A percentile compares a stretch with the other conserved stretches of the same genome.
Evolutionary conservation across 306 rosid species (phyloP).

Genomic region (Pueraria montana): DNA sequence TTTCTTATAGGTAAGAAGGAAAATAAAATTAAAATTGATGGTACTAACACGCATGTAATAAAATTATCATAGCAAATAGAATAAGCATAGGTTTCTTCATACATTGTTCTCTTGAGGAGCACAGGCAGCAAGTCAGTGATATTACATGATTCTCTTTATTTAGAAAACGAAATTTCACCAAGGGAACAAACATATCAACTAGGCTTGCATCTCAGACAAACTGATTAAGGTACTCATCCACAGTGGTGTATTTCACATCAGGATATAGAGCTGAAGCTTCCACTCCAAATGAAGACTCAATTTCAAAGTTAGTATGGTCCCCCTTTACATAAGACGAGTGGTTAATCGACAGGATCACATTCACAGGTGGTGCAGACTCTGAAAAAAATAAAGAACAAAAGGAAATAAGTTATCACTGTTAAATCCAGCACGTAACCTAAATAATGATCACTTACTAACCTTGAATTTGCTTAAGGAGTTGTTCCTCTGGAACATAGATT

Average conservation of each 20-base stretch:
- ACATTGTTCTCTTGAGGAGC: neutral
- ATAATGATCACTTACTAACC: constrained; percentile 37
- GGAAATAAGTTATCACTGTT: constrained; percentile 15
- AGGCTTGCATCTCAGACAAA: constrained; percentile 49
- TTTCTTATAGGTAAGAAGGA: neutral
- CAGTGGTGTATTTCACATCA: constrained; percentile 73
- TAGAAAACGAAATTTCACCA: neutral
- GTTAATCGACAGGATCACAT: constrained; percentile 48
- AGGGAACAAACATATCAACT: neutral
- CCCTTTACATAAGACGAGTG: constrained; percentile 69
- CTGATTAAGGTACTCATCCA: constrained; percentile 72
- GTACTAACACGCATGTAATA: neutral
- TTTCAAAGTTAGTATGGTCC: constrained; percentile 72
- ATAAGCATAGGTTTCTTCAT: neutral
- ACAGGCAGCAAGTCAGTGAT: neutral
- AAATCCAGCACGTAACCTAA: neutral
- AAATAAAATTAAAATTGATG: neutral
- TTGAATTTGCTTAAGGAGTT: constrained; percentile 53
- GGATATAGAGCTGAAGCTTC: constrained; percentile 77
- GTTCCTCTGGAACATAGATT: constrained; percentile 53
- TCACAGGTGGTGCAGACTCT: constrained; percentile 63
- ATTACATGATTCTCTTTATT: constrained; percentile 19
- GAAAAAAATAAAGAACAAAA: constrained; percentile 2
- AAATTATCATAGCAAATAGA: neutral
- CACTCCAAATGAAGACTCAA: constrained; percentile 70